Conservation (phyloP, 192 early-diverging fungal genomes). For the Umbelopsis vinacea region DNA sequence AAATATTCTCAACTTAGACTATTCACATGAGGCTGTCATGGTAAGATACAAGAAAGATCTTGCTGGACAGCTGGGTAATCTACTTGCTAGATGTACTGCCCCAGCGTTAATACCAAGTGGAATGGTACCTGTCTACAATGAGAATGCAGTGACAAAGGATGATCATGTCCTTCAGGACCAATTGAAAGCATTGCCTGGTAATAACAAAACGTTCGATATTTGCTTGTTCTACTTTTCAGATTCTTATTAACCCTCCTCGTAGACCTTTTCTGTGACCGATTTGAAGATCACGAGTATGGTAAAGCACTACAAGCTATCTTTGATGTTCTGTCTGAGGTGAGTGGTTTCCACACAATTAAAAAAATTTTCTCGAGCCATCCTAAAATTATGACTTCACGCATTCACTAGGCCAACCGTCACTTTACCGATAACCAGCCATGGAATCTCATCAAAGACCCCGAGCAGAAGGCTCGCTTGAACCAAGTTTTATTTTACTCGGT, state of each 20-base stretch:
- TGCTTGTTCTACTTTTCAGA: neutral
- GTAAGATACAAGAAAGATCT: slow-evolving; percentile 79
- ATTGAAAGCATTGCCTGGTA: slow-evolving; percentile 40
- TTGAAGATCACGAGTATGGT: slow-evolving; percentile 65
- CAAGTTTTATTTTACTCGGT: slow-evolving; percentile 73
- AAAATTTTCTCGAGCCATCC: neutral
- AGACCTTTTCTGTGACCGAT: slow-evolving; percentile 39
- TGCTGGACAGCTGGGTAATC: slow-evolving; percentile 84
- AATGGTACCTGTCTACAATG: slow-evolving; percentile 39
- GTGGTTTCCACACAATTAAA: no score
- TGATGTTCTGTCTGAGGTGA: slow-evolving; percentile 64
- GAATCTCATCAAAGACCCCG: slow-evolving; percentile 64
- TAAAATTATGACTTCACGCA: neutral
- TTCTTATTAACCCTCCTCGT: neutral
- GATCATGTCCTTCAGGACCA: slow-evolving; percentile 41
- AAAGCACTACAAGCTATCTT: slow-evolving; percentile 65
- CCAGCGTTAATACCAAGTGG: slow-evolving; percentile 55
- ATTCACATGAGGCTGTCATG: slow-evolving; percentile 67
- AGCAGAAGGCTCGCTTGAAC: slow-evolving; percentile 54
- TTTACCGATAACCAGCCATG: slow-evolving; percentile 80
- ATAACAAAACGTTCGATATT: neutral
- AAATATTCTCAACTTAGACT: slow-evolving; percentile 51
- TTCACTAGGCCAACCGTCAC: slow-evolving; percentile 66
- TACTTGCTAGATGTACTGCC: slow-evolving; percentile 71
- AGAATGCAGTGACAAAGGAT: slow-evolving; percentile 24